phyloP scores from a whole-genome alignment of 352 stramenopile genomes.

The Globisporangium carolinianum region DNA sequence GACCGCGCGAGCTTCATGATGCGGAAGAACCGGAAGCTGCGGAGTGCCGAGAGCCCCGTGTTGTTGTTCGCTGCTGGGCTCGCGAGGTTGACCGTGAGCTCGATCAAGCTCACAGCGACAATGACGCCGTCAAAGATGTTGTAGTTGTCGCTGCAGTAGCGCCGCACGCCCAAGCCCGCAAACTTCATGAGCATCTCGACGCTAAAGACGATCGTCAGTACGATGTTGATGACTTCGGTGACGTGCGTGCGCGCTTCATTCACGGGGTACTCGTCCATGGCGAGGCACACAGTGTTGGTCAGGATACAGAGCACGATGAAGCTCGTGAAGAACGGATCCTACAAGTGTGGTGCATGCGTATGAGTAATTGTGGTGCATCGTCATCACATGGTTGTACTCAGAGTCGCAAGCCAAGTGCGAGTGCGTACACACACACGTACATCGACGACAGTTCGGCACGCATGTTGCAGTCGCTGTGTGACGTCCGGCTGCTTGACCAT shows the following conservation, averaged over 20 bases:
- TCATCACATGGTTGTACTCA: no score
- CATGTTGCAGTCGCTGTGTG: constrained; percentile 10
- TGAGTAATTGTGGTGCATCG: background rate
- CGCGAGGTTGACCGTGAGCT: constrained; percentile 27
- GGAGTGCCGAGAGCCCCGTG: constrained; percentile 66
- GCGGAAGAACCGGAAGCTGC: constrained; percentile 77
- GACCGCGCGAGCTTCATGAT: constrained; percentile 88
- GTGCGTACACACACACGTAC: constrained; percentile 4
- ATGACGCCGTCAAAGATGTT: constrained; percentile 57
- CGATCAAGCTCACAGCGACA: constrained; percentile 39
- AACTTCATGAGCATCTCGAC: constrained; percentile 56
- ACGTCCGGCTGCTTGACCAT: constrained; percentile 15
- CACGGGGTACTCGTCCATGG: constrained; percentile 43
- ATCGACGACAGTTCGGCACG: constrained; percentile 16
- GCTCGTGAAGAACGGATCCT: constrained; percentile 24
- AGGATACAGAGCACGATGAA: constrained; percentile 49
- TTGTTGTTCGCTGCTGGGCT: constrained; percentile 16
- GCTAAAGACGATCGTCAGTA: constrained; percentile 37
- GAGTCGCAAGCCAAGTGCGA: background rate
- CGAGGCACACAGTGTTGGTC: constrained; percentile 52
- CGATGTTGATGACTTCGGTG: constrained; percentile 27
- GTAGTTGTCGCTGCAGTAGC: constrained; percentile 43
- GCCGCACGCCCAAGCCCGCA: constrained; percentile 32
- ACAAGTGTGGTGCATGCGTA: background rate
- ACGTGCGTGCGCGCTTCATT: constrained; percentile 11